Percentiles rank a stretch among this genome's conserved stretches.
phyloP scores from a whole-genome alignment of 2,329 filamentous ascomycete genomes.

The Xylaria polymorpha region DNA sequence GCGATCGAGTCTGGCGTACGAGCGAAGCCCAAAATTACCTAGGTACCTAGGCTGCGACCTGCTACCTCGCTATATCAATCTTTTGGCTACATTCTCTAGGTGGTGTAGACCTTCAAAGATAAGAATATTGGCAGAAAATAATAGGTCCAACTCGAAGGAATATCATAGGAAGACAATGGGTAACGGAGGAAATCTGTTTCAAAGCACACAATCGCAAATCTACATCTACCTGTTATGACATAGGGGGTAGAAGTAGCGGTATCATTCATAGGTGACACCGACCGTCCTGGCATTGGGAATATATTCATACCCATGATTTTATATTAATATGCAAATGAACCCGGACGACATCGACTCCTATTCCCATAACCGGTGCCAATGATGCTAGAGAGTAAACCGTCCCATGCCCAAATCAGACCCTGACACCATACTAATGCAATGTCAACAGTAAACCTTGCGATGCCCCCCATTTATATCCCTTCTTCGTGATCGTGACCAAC shows the following conservation, averaged over 20 bases:
- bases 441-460: slow-evolving; percentile 13
- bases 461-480: slow-evolving; percentile 4
- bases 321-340: slow-evolving; percentile 39
- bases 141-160: background rate
- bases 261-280: background rate
- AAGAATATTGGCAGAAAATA: background rate
- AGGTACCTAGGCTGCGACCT: slow-evolving; percentile 12
- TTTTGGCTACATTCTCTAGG: background rate
- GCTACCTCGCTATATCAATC: background rate
- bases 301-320: slow-evolving; percentile 41
- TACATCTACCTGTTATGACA: background rate
- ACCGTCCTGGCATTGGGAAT: background rate
- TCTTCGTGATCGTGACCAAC: slow-evolving; percentile 30
- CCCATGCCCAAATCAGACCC: slow-evolving; percentile 19
- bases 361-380: slow-evolving; percentile 31
- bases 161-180: background rate
- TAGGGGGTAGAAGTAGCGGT: background rate
- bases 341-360: slow-evolving; percentile 35
- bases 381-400: slow-evolving; percentile 12
- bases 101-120: background rate
- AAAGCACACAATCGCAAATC: background rate
- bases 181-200: background rate
- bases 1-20: slow-evolving; percentile 43
- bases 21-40: slow-evolving; percentile 41
- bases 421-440: slow-evolving; percentile 42